These are phyloP conservation scores for Aphanomyces cochlioides DNA, from an alignment of 352 stramenopile species.

Conservation along the genomic window DNA sequence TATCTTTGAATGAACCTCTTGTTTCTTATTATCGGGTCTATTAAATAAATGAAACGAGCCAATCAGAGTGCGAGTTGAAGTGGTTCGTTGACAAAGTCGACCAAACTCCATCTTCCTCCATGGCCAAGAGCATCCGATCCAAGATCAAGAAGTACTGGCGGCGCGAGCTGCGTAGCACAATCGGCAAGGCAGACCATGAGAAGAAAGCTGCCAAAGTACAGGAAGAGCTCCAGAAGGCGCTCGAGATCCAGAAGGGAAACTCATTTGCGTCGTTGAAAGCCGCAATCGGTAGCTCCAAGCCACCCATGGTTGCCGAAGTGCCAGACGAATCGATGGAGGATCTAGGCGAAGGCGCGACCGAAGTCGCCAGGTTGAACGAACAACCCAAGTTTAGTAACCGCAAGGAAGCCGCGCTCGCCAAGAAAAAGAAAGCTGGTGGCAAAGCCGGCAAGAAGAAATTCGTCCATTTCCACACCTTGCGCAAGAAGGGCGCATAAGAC, in stretches of 20 bases:
- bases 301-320: background rate
- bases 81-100: conserved; percentile 24
- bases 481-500: conserved; percentile 82
- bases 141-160: conserved; percentile 89
- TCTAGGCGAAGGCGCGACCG: conserved; percentile 11
- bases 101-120: conserved; percentile 31
- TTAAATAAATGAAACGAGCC: background rate
- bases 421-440: conserved; percentile 49
- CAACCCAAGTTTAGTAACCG: conserved; percentile 17
- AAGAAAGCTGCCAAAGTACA: conserved; percentile 77
- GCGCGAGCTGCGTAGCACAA: conserved; percentile 76
- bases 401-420: conserved; percentile 26
- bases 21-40: too few species aligned
- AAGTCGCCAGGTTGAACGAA: background rate
- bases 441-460: conserved; percentile 59
- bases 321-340: conserved; percentile 15
- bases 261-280: conserved; percentile 14
- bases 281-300: conserved; percentile 15
- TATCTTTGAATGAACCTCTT: too few species aligned
- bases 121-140: conserved; percentile 85
- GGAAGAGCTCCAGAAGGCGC: conserved; percentile 78
- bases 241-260: conserved; percentile 47
- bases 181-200: conserved; percentile 69
- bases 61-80: conserved; percentile 24
- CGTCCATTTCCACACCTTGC: conserved; percentile 80